These are phyloP conservation scores for Rhodotorula sp. DNA, from an alignment of 1,284 basidiomycete genomes.

Conservation along the genomic window DNA sequence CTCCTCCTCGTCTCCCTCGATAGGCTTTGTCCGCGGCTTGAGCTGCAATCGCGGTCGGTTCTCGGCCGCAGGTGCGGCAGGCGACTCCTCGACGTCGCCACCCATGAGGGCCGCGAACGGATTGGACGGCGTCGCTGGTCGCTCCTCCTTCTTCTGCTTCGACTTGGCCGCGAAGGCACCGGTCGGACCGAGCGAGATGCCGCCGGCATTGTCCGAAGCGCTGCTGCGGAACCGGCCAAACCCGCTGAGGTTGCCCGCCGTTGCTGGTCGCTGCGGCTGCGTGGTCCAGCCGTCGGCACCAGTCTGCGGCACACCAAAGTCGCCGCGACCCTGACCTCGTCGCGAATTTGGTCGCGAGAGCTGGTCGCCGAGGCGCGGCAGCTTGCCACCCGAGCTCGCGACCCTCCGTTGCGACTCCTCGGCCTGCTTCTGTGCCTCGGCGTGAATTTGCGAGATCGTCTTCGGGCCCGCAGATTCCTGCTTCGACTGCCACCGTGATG, in stretches of 20 bases:
- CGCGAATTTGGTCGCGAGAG: slow-evolving; percentile 80
- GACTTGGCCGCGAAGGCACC: slow-evolving; percentile 38
- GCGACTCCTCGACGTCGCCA: slow-evolving; percentile 38
- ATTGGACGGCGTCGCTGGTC: slow-evolving; percentile 39
- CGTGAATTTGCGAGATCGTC: slow-evolving; percentile 86
- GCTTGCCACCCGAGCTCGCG: slow-evolving; percentile 54
- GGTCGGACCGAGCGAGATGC: slow-evolving; percentile 35
- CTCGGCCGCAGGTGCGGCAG: slow-evolving; percentile 51
- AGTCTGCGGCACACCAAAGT: slow-evolving; percentile 47
- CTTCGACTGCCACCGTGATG: slow-evolving; percentile 75
- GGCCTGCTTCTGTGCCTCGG: slow-evolving; percentile 72
- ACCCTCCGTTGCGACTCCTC: slow-evolving; percentile 62
- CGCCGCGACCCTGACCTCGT: slow-evolving; percentile 74
- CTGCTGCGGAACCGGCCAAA: slow-evolving; percentile 70
- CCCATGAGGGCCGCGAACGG: slow-evolving; percentile 41
- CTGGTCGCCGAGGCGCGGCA: slow-evolving; percentile 51
- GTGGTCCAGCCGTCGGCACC: slow-evolving; percentile 81
- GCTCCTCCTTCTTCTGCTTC: slow-evolving; percentile 37
- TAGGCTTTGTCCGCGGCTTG: slow-evolving; percentile 62
- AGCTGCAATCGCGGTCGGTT: slow-evolving; percentile 67
- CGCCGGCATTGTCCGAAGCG: slow-evolving; percentile 1
- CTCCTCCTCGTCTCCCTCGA: slow-evolving; percentile 50
- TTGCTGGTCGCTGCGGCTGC: slow-evolving; percentile 60
- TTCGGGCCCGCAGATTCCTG: slow-evolving; percentile 74
- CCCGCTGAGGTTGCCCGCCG: slow-evolving; percentile 80